A percentile compares a stretch with the other conserved stretches of the same genome.
phyloP scores from a whole-genome alignment of 495 filamentous ascomycete species.

The Sporormia fimetaria region DNA sequence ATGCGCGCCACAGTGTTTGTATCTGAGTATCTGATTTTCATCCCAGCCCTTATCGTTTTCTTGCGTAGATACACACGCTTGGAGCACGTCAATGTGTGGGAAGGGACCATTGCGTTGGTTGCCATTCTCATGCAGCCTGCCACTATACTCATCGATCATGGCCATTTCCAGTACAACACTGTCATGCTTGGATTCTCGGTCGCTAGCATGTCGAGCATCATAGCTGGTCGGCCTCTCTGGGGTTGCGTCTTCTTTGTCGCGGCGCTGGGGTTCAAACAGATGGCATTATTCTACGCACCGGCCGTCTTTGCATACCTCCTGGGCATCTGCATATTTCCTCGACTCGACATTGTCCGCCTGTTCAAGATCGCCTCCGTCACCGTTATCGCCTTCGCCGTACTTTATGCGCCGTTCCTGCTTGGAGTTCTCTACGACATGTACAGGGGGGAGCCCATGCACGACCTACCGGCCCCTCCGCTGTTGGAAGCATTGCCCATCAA shows the following conservation, averaged over 20 bases:
- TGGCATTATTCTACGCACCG: slow-evolving; percentile 95
- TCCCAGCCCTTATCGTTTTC: slow-evolving; percentile 77
- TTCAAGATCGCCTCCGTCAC: slow-evolving; percentile 65
- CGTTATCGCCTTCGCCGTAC: slow-evolving; percentile 55
- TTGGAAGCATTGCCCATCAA: slow-evolving; percentile 46
- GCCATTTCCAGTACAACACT: slow-evolving; percentile 98
- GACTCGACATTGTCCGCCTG: slow-evolving; percentile 56
- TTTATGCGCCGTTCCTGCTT: slow-evolving; percentile 61
- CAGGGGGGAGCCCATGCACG: slow-evolving; percentile 40
- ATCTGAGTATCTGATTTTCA: slow-evolving; percentile 80
- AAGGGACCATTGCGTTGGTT: slow-evolving; percentile 68
- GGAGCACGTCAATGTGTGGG: slow-evolving; percentile 62
- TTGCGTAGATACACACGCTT: slow-evolving; percentile 64
- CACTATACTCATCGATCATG: slow-evolving; percentile 87
- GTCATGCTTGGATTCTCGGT: slow-evolving; percentile 89
- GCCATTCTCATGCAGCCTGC: slow-evolving; percentile 88
- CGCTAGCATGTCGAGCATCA: slow-evolving; percentile 75
- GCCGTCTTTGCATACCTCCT: slow-evolving; percentile 84
- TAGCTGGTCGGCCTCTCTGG: slow-evolving; percentile 78
- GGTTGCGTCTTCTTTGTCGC: slow-evolving; percentile 87
- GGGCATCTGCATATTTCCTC: slow-evolving; percentile 69
- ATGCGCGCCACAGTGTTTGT: slow-evolving; percentile 85
- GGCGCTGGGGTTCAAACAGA: slow-evolving; percentile 91
- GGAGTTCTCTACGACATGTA: slow-evolving; percentile 51
- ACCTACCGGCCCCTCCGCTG: slow-evolving; percentile 39